phyloP scores from a whole-genome alignment of 768 basidiomycete genomes.

The Scleroderma bovista region DNA sequence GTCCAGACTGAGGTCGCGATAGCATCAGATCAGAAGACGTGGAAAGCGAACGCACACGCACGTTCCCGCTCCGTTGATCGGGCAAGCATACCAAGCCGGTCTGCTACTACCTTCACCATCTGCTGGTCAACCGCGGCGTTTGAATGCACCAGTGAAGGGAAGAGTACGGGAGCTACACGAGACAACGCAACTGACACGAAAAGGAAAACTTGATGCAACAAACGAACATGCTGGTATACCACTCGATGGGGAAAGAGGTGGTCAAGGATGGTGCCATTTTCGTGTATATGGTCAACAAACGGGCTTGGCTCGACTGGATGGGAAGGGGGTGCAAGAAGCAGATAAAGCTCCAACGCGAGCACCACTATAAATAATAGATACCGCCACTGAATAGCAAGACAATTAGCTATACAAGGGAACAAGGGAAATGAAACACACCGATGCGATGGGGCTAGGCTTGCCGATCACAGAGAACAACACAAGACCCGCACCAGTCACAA shows the following conservation, averaged over 20 bases:
- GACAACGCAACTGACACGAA: conserved; percentile 69
- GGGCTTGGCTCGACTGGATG: conserved; percentile 12
- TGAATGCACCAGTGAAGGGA: conserved; percentile 32
- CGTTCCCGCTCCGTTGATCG: conserved; percentile 52
- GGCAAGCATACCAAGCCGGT: conserved; percentile 38
- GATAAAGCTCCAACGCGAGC: conserved; percentile 56
- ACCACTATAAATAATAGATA: conserved; percentile 64
- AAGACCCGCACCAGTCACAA: conserved; percentile 51
- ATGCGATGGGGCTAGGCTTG: conserved; percentile 52
- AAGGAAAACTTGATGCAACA: conserved; percentile 74
- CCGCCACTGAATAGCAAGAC: conserved; percentile 55
- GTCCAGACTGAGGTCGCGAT: conserved; percentile 36
- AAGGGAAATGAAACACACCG: conserved; percentile 41
- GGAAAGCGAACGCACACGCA: conserved; percentile 19
- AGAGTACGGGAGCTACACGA: conserved; percentile 63
- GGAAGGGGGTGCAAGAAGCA: conserved; percentile 57
- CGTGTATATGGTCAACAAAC: conserved; percentile 17
- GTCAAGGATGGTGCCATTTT: conserved; percentile 28
- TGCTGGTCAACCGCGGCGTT: conserved; percentile 22
- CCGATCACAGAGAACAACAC: conserved; percentile 61
- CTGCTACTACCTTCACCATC: conserved; percentile 34
- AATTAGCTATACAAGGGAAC: conserved; percentile 1
- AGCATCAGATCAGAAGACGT: neutral
- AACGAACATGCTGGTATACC: conserved; percentile 69
- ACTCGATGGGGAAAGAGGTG: conserved; percentile 57